Percentiles rank a stretch among this genome's conserved stretches.
These are phyloP conservation scores for Solanum pimpinellifolium DNA, from an alignment of 257 asterid species.

Conservation along the genomic window DNA sequence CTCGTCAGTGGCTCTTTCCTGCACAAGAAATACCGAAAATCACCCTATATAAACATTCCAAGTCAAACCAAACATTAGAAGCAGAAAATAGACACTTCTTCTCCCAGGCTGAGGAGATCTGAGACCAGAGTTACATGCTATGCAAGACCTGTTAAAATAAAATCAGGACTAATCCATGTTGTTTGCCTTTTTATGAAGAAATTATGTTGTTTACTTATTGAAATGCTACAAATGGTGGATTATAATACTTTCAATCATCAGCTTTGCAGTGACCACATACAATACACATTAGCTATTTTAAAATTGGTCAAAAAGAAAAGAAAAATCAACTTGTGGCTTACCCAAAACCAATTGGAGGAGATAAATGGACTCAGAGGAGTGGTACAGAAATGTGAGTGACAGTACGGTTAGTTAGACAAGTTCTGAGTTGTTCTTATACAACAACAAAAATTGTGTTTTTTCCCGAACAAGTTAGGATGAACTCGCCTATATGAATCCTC, in stretches of 20 bases:
- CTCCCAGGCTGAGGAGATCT: neutral
- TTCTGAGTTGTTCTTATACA: neutral
- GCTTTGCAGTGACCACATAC: neutral
- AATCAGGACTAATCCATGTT: neutral
- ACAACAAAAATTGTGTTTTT: neutral
- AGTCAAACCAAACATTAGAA: neutral
- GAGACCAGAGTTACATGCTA: neutral
- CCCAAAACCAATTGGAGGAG: neutral
- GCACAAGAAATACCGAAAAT: neutral
- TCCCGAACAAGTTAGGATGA: neutral
- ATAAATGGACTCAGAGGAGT: neutral
- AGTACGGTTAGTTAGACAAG: neutral
- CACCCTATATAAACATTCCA: neutral
- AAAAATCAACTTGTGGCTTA: neutral
- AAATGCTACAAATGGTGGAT: neutral
- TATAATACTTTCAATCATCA: neutral
- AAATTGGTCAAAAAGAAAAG: neutral
- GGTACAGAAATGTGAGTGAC: neutral
- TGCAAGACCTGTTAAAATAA: neutral
- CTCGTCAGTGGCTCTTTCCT: constrained; percentile 58
- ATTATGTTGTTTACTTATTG: neutral
- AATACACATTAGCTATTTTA: neutral
- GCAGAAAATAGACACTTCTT: neutral
- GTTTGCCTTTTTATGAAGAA: neutral
- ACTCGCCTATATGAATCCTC: neutral